These are phyloP conservation scores for Fusarium globosum DNA, from an alignment of 2,329 filamentous ascomycete species.

Conservation along the genomic window DNA sequence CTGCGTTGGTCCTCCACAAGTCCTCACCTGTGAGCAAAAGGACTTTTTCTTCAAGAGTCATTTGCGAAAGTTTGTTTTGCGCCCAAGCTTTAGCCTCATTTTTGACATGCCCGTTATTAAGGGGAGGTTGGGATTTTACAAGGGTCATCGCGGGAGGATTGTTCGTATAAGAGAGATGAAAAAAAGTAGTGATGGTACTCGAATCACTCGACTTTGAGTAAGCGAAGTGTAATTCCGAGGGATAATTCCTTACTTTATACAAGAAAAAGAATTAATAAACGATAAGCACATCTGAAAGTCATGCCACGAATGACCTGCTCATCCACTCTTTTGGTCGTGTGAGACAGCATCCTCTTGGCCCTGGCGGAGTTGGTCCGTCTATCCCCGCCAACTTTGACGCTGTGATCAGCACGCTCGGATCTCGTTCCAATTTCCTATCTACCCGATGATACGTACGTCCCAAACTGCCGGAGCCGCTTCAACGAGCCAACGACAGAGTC, in stretches of 20 bases:
- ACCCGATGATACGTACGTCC: not conserved
- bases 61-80: conserved; percentile 11
- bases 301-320: not conserved
- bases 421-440: not conserved
- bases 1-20: conserved; percentile 15
- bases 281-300: not conserved
- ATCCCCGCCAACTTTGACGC: not conserved
- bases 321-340: not conserved
- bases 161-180: not conserved
- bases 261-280: too few species aligned
- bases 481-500: not conserved
- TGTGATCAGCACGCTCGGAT: not conserved
- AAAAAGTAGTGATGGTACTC: not conserved
- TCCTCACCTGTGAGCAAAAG: conserved; percentile 10
- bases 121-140: not conserved
- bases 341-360: not conserved
- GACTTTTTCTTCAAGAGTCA: conserved; percentile 25
- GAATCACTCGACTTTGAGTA: not conserved
- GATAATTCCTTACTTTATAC: not conserved
- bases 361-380: not conserved
- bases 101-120: not conserved
- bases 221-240: not conserved
- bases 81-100: conserved; percentile 1
- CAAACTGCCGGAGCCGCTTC: not conserved
- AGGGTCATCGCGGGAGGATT: not conserved